Percentiles rank a stretch among this genome's conserved stretches.
Evolutionary conservation across 176 grass and related monocot species (phyloP).

Genomic region (Hordeum vulgare): DNA sequence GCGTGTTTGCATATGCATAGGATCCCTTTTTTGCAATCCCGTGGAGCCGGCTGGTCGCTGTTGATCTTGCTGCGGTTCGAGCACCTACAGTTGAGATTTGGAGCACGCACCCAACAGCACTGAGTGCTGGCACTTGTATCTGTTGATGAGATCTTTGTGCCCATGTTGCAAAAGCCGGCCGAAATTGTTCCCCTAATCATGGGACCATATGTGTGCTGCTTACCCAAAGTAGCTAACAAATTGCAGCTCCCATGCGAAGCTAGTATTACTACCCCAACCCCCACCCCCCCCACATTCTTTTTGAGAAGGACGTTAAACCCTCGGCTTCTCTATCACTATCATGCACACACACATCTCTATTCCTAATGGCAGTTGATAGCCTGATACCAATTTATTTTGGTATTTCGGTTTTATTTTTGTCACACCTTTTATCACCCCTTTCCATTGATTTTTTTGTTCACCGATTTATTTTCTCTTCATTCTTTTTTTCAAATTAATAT

Average conservation of each 20-base stretch:
- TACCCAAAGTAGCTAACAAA: neutral
- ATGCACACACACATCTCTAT: too few relatives aligned
- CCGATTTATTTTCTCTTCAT: too few relatives aligned
- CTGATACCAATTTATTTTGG: too few relatives aligned
- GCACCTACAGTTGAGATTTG: neutral
- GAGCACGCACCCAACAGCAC: neutral
- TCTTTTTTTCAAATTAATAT: too few relatives aligned
- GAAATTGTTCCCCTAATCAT: neutral
- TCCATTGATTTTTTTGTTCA: too few relatives aligned
- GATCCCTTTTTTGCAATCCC: neutral
- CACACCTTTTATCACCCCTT: too few relatives aligned
- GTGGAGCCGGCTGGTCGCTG: neutral
- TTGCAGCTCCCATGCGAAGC: neutral
- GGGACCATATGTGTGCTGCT: neutral
- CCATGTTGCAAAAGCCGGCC: neutral
- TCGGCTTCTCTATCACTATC: too few relatives aligned
- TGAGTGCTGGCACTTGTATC: neutral
- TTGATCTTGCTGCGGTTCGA: neutral
- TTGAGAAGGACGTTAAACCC: too few relatives aligned
- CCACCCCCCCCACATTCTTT: too few relatives aligned
- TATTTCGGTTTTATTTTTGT: too few relatives aligned
- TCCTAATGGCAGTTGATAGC: too few relatives aligned
- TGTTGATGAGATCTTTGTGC: neutral
- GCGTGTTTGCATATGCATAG: neutral
- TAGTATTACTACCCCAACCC: too few relatives aligned